These are phyloP conservation scores for Cotoneaster glaucophyllus DNA, from an alignment of 306 rosid species.

Conservation along the genomic window DNA sequence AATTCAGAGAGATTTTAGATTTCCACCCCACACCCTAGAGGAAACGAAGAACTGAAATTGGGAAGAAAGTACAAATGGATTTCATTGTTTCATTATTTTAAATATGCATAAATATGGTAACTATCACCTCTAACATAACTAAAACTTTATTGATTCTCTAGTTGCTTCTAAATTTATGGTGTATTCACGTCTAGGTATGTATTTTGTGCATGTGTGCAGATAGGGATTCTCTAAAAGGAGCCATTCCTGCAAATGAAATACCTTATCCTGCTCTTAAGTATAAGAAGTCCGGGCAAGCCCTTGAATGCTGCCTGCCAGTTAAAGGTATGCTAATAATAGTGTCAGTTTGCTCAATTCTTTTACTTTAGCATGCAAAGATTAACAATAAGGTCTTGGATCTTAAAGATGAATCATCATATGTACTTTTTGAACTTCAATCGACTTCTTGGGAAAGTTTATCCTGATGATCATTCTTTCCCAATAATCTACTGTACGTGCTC, in stretches of 20 bases:
- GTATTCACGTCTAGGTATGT: not conserved
- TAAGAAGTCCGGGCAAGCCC: slow-evolving; percentile 26
- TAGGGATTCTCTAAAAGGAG: slow-evolving; percentile 27
- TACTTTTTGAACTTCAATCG: slow-evolving; percentile 1
- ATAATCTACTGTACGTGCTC: slow-evolving; percentile 3
- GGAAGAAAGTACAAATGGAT: not conserved
- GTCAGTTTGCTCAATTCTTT: not conserved
- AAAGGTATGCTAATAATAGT: slow-evolving; percentile 27
- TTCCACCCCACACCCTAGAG: not conserved
- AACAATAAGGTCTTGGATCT: not conserved
- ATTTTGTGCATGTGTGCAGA: slow-evolving; percentile 31
- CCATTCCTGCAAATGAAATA: slow-evolving; percentile 22
- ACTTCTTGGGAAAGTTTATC: slow-evolving; percentile 14
- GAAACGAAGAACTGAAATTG: too few species aligned
- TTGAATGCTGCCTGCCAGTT: slow-evolving; percentile 20
- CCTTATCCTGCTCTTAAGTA: slow-evolving; percentile 11
- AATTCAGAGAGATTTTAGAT: not conserved
- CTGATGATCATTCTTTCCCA: slow-evolving; percentile 8
- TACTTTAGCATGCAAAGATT: not conserved
- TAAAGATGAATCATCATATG: not conserved
- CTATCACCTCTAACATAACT: not conserved
- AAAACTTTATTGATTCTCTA: not conserved
- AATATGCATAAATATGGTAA: not conserved
- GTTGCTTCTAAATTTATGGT: slow-evolving; percentile 13
- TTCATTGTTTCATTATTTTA: not conserved